Evolutionary conservation across 2,329 filamentous ascomycete genomes (phyloP), one percentile per base, ranked within the genome.

Genomic region (Aspergillus hiratsukae): DNA sequence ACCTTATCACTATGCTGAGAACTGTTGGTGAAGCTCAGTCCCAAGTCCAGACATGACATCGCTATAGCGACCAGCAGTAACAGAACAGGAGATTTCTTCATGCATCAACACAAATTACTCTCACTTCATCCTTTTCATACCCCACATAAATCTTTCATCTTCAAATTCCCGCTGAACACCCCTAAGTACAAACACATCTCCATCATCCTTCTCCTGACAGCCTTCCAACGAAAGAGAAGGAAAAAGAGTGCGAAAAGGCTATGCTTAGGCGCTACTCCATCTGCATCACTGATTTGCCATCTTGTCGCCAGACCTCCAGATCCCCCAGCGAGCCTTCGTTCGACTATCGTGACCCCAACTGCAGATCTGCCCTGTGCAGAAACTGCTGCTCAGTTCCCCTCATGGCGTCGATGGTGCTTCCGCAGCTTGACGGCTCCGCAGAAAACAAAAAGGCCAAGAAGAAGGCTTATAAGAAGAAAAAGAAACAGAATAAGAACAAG

Each of bases 181-280:
- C 6, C 31, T 37, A 17, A 37, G 1, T 2, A 0, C 2, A 37
- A 37, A 37, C 14, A 17, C 14, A 37, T 37, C 11, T 31, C 29
- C 29, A 31, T 31, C 29, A 17, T 57, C 48, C 2, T 50, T 56
- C 14, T 52, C 43, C 53, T 56, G 43, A 57, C 41, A 54, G 14
- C 25, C 52, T 40, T 21, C 52, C 29, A 19, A 53, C 9, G 48
- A 35, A 3, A 29, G 19, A 60, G 41, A 51, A 21, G 31, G 45
- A 48, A 14, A 40, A 9, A 41, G 31, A 37, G 31, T n/a, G 31
- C 14, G 52, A 28, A 31, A 43, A 45, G 49, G 49, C n/a, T 17
- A 62, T 62, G 60, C 25, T 37, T 17, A 58, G 62, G 43, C 56
- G 58, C 23, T 41, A 54, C 21, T 60, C 64, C 11, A 57, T 64